Evolutionary conservation across 768 basidiomycete genomes (phyloP), one percentile per base, ranked within the genome.

Genomic region (Hemileccinum impolitum): DNA sequence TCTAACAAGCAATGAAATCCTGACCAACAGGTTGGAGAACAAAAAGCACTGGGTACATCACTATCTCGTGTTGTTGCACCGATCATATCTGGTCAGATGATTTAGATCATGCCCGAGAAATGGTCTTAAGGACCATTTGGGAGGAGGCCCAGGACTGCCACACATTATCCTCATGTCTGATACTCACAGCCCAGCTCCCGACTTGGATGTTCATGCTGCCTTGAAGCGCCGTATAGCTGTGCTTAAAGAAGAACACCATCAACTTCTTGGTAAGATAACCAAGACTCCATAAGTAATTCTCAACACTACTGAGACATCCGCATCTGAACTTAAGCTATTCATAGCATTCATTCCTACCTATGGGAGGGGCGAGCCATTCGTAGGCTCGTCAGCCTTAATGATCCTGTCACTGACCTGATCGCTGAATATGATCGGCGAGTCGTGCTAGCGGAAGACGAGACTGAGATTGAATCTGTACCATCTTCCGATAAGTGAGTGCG

Each of bases 201-300:
- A n/a, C n/a, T n/a, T n/a, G n/a, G n/a, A 35, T 39, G 11, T 39
- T n/a, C 34, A 37, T 5, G 36, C 28, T 21, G 31, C 39, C 1
- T 35, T 57, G 30, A 51, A 50, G 18, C 23, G 43, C 3, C 46
- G 23, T 13, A 53, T 56, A 17, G 38, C 43, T 7, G 6, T 39
- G 8, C 40, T 58, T 2, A 40, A 58, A 21, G 38, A 43, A 15
- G 46, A 58, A 23, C 56, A 58, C 15, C 35, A 32, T 0, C 15
- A 25, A 0, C 47, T 56, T 1, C 0, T 35, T 4, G 31, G n/a
- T 7, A 43, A 32, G 9, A 28, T 53, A n/a, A 30, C 7, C 4
- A 38, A 43, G 18, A 17, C 6, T 8, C 46, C 30, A 36, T 49
- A 36, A 2, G 48, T 49, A 14, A 35, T 14, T 2, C 15, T 12